Conservation (phyloP, 176 grass and related monocot genomes). For the Ananas comosus region DNA sequence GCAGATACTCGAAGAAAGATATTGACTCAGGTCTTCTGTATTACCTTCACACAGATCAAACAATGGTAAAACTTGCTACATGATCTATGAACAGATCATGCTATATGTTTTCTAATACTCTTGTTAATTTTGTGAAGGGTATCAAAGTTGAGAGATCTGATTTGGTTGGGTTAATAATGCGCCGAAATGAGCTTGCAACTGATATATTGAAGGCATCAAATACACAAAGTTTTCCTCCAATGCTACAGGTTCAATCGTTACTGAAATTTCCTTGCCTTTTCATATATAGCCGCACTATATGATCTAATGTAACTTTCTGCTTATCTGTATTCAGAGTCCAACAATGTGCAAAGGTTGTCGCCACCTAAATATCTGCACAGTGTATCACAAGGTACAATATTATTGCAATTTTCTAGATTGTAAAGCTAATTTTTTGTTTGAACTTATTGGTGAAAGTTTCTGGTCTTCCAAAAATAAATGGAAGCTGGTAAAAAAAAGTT, state of each 20-base stretch:
- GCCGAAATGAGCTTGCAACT: conserved; percentile 84
- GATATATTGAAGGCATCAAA: conserved; percentile 83
- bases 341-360: conserved; percentile 69
- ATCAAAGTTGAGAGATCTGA: conserved; percentile 82
- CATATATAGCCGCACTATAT: conserved; percentile 8
- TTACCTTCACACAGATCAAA: conserved; percentile 88
- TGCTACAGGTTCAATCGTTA: conserved; percentile 47
- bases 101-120: conserved; percentile 19
- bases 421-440: neutral
- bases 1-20: conserved; percentile 78
- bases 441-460: neutral
- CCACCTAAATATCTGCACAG: conserved; percentile 63
- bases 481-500: neutral
- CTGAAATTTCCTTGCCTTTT: neutral
- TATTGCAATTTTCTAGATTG: neutral
- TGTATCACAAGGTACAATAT: conserved; percentile 78
- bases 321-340: conserved; percentile 40
- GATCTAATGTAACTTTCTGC: conserved; percentile 11
- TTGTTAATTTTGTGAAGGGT: conserved; percentile 45
- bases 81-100: conserved; percentile 19
- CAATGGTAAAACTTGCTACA: conserved; percentile 49
- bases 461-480: neutral
- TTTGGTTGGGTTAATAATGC: conserved; percentile 86
- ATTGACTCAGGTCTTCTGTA: conserved; percentile 88
- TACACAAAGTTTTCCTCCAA: conserved; percentile 61